Conservation (phyloP, 2,329 filamentous ascomycete species). For the Mariannaea sp. region DNA sequence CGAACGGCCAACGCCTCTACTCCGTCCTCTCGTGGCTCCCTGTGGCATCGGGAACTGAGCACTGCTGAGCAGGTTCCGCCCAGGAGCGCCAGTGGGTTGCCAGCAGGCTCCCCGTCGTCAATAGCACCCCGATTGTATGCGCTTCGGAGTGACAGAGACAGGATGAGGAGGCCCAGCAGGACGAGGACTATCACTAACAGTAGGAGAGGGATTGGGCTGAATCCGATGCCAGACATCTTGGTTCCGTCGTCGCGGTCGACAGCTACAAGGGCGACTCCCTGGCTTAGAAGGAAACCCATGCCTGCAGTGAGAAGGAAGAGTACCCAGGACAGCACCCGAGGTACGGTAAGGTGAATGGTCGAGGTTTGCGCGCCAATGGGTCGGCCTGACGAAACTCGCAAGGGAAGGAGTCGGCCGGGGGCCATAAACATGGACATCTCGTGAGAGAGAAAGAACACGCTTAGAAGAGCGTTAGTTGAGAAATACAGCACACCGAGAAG, state of each 20-base stretch:
- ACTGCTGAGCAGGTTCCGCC: conserved; percentile 58
- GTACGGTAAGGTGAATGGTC: conserved; percentile 56
- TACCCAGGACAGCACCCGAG: conserved; percentile 51
- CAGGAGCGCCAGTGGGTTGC: conserved; percentile 55
- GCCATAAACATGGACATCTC: conserved; percentile 53
- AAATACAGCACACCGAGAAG: conserved; percentile 55
- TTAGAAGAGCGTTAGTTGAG: conserved; percentile 52
- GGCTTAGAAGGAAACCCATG: conserved; percentile 53
- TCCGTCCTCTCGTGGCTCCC: conserved; percentile 37
- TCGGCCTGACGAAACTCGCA: conserved; percentile 54
- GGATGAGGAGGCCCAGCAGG: conserved; percentile 41
- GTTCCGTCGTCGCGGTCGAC: conserved; percentile 34
- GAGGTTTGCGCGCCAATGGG: conserved; percentile 52
- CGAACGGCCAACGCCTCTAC: conserved; percentile 47
- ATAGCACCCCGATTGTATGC: conserved; percentile 44
- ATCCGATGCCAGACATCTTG: conserved; percentile 42
- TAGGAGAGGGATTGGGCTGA: conserved; percentile 51
- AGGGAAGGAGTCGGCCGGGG: conserved; percentile 29
- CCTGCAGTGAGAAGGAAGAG: conserved; percentile 51
- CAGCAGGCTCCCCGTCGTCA: conserved; percentile 43
- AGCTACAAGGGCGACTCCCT: conserved; percentile 48
- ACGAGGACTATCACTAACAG: conserved; percentile 48
- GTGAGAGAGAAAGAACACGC: conserved; percentile 55
- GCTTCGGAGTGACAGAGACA: conserved; percentile 48
- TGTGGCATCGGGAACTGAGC: conserved; percentile 55